phyloP scores from a whole-genome alignment of 2,329 filamentous ascomycete genomes.

The Teratosphaeria epicoccoides region DNA sequence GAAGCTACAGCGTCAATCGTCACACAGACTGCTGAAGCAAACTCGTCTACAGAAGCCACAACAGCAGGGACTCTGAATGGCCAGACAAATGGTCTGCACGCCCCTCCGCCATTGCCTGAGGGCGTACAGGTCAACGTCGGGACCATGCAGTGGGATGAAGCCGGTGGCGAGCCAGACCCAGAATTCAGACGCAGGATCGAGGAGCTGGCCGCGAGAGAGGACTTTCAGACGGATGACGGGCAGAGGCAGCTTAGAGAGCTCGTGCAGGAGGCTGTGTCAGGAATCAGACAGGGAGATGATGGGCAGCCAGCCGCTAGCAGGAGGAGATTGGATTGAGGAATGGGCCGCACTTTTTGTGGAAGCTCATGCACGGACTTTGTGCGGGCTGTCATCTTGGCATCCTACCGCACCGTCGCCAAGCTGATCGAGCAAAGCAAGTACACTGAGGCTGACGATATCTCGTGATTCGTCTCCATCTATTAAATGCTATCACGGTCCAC shows the following conservation, averaged over 20 bases:
- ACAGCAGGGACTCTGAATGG: slow-evolving; percentile 24
- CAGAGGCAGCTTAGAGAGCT: slow-evolving; percentile 70
- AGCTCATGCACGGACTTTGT: slow-evolving; percentile 34
- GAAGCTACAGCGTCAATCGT: slow-evolving; percentile 21
- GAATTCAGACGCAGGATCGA: slow-evolving; percentile 81
- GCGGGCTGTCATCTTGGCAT: slow-evolving; percentile 30
- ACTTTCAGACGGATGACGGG: slow-evolving; percentile 71
- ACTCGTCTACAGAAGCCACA: slow-evolving; percentile 14
- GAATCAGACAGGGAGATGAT: slow-evolving; percentile 46
- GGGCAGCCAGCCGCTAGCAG: slow-evolving; percentile 32
- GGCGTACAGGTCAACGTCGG: slow-evolving; percentile 70
- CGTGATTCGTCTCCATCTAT: slow-evolving; percentile 35
- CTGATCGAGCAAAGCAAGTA: slow-evolving; percentile 33
- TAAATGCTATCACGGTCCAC: slow-evolving; percentile 31
- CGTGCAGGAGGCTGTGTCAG: slow-evolving; percentile 68
- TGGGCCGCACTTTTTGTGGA: no score
- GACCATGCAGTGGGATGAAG: slow-evolving; percentile 53
- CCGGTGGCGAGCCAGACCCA: slow-evolving; percentile 56
- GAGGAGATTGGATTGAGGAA: slow-evolving; percentile 26
- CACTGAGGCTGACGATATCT: slow-evolving; percentile 34
- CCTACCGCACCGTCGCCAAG: slow-evolving; percentile 23
- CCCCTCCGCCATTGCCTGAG: slow-evolving; percentile 56
- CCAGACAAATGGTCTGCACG: slow-evolving; percentile 20
- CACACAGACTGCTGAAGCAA: slow-evolving; percentile 16
- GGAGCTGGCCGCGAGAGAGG: slow-evolving; percentile 69